These are phyloP conservation scores for Iodosphaeria phyllophila DNA, from an alignment of 2,329 filamentous ascomycete genomes.

Conservation along the genomic window DNA sequence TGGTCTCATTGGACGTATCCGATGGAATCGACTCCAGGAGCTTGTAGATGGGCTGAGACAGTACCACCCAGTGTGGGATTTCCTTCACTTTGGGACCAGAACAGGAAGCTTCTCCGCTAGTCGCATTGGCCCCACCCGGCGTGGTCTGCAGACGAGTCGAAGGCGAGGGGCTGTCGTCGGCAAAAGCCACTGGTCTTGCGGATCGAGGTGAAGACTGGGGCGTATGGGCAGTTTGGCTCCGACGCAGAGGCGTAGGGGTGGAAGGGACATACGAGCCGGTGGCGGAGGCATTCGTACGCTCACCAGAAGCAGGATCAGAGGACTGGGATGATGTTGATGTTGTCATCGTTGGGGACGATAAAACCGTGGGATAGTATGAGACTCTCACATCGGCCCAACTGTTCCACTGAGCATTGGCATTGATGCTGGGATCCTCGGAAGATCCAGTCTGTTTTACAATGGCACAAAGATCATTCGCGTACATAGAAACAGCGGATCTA, in stretches of 20 bases:
- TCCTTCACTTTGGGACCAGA: constrained; percentile 43
- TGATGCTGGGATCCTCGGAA: constrained; percentile 15
- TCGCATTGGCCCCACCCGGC: too few relatives aligned
- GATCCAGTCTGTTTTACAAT: constrained; percentile 45
- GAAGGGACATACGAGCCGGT: too few relatives aligned
- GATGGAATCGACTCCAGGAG: constrained; percentile 35
- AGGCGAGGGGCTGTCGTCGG: constrained; percentile 28
- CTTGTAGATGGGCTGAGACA: constrained; percentile 32
- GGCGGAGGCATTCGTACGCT: constrained; percentile 21
- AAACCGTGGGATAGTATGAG: constrained; percentile 49
- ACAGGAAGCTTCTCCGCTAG: constrained; percentile 20
- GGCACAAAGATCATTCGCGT: constrained; percentile 69
- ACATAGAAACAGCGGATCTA: constrained; percentile 37
- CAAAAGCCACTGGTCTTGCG: constrained; percentile 15
- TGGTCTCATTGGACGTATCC: constrained; percentile 51
- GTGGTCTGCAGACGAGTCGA: constrained; percentile 15
- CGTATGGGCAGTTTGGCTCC: constrained; percentile 38
- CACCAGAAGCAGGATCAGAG: too few relatives aligned
- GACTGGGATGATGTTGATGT: too few relatives aligned
- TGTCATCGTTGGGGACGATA: constrained; percentile 11
- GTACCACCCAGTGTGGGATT: constrained; percentile 37
- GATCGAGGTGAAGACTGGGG: constrained; percentile 18
- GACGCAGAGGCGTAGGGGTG: constrained; percentile 59
- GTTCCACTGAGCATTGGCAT: constrained; percentile 33
- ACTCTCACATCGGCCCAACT: constrained; percentile 69